These are phyloP conservation scores for Lagenidium giganteum DNA, from an alignment of 352 stramenopile species.

Conservation along the genomic window DNA sequence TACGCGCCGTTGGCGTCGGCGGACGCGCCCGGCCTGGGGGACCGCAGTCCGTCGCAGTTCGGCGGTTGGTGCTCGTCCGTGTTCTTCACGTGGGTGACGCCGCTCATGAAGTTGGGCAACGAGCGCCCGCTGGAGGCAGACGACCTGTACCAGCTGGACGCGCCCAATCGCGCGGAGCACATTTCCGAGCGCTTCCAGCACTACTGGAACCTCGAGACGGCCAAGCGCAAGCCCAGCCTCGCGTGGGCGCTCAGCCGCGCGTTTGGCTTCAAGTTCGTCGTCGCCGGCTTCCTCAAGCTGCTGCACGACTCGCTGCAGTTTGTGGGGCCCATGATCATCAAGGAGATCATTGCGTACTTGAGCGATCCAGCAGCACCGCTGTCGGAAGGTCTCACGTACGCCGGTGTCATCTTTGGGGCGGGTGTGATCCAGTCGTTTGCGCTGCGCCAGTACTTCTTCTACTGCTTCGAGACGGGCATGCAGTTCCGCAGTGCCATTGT, in stretches of 20 bases:
- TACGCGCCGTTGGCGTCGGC: conserved; percentile 1
- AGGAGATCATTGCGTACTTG: conserved; percentile 81
- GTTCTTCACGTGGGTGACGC: conserved; percentile 87
- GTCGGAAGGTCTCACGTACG: conserved; percentile 55
- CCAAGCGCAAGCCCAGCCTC: conserved; percentile 33
- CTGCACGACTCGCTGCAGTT: conserved; percentile 84
- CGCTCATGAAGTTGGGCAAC: conserved; percentile 82
- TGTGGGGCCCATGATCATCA: conserved; percentile 77
- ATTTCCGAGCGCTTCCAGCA: conserved; percentile 39
- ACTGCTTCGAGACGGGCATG: conserved; percentile 77
- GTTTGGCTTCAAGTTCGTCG: conserved; percentile 38
- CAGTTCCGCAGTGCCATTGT: conserved; percentile 68
- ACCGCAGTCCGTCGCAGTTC: conserved; percentile 61
- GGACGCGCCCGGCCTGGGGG: conserved; percentile 26
- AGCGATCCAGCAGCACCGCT: conserved; percentile 53
- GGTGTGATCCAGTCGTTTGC: conserved; percentile 75
- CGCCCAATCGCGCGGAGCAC: conserved; percentile 48
- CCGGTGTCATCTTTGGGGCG: conserved; percentile 55
- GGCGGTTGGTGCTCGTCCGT: conserved; percentile 43
- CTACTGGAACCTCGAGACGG: conserved; percentile 36
- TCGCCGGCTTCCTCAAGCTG: conserved; percentile 67
- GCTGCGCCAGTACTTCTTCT: conserved; percentile 82
- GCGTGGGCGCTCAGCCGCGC: conserved; percentile 38
- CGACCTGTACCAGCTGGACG: conserved; percentile 84
- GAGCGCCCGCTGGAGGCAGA: conserved; percentile 67